Evolutionary conservation across 495 filamentous ascomycete genomes (phyloP).

Genomic region (Aspergillus taichungensis): DNA sequence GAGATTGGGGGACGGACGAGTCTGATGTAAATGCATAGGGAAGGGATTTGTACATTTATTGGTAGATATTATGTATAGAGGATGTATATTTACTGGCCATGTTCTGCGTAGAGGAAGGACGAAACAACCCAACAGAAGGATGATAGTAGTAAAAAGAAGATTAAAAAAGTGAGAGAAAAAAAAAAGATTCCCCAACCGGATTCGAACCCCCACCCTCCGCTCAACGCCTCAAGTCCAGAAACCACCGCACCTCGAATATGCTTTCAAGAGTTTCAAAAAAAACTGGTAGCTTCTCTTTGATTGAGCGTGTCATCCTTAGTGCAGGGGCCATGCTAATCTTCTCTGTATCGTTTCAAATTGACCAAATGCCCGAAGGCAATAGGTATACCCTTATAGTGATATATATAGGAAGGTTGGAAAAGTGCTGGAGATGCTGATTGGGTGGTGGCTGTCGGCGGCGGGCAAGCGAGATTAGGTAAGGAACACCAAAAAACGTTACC

Average conservation of each 20-base stretch:
- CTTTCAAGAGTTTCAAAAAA: slow-evolving; percentile 43
- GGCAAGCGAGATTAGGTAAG: not conserved
- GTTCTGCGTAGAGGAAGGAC: slow-evolving; percentile 1
- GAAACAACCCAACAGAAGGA: not conserved
- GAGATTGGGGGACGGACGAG: slow-evolving; percentile 90
- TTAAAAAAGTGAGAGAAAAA: not conserved
- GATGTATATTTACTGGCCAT: slow-evolving; percentile 12
- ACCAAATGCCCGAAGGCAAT: slow-evolving; percentile 69
- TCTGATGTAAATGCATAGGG: slow-evolving; percentile 58
- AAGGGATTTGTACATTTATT: slow-evolving; percentile 1
- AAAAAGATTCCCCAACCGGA: not conserved
- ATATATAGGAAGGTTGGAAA: slow-evolving; percentile 13
- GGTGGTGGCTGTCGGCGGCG: not conserved
- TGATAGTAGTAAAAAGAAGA: slow-evolving; percentile 1
- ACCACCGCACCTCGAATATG: slow-evolving; percentile 11
- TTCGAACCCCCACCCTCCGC: slow-evolving; percentile 2
- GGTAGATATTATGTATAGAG: slow-evolving; percentile 6
- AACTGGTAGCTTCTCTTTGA: slow-evolving; percentile 91
- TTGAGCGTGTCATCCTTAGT: slow-evolving; percentile 99
- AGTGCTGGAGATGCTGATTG: slow-evolving; percentile 4
- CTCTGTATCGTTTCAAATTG: slow-evolving; percentile 79
- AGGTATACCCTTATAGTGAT: slow-evolving; percentile 6
- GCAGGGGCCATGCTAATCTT: slow-evolving; percentile 99
- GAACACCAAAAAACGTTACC: slow-evolving; percentile 17
- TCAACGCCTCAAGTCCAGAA: not conserved